Evolutionary conservation across 2,329 filamentous ascomycete species (phyloP), one percentile per base, ranked within the genome.

Genomic region (Ophiosphaerella narmari): DNA sequence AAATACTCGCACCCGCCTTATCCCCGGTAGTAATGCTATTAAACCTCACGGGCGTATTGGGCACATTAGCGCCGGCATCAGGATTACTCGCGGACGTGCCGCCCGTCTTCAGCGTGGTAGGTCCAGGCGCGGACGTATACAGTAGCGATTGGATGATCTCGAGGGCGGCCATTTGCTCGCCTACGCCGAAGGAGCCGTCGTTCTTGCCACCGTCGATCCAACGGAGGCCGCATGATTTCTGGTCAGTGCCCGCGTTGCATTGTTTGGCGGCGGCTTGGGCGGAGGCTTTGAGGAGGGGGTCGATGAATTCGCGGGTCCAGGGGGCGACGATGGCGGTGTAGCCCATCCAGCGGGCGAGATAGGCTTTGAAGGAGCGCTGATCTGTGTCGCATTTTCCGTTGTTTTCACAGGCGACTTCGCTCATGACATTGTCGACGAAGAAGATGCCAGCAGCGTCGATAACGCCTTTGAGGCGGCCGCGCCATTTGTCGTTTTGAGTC

Each of bases 1-100:
- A 55, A 52, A 91, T 81, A 9, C 82, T 82, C 33, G 88, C 89
- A 9, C 88, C 90, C 6, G 83, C 87, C 54, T 78, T 83, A 64
- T 92, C 89, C 7, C 79, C 84, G 1, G 78, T 78, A 2, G 82
- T 83, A 31, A 86, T 78, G 1, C 46, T 45, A 29, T 68, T 55
- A 48, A 66, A 67, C 1, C 48, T 57, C 18, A 68, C 50, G 7
- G 73, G 67, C 1, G 63, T 60, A 32, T 61, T 59, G 38, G 70
- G 65, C 13, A 57, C 57, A 43, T 71, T 60, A 48, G 54, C 40
- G 39, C 76, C 75, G 7, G 75, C 75, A 31, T 55, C 67, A 4
- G 75, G 73, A 48, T 84, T 70, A 18, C 81, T 79, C 52, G 67
- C 57, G 24, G 74, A 79, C 14, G 77, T 82, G 44, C 82, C 82